Base-by-base conservation (phyloP, 2,329 filamentous ascomycete species). In the Cladobotryum mycophilum region DNA sequence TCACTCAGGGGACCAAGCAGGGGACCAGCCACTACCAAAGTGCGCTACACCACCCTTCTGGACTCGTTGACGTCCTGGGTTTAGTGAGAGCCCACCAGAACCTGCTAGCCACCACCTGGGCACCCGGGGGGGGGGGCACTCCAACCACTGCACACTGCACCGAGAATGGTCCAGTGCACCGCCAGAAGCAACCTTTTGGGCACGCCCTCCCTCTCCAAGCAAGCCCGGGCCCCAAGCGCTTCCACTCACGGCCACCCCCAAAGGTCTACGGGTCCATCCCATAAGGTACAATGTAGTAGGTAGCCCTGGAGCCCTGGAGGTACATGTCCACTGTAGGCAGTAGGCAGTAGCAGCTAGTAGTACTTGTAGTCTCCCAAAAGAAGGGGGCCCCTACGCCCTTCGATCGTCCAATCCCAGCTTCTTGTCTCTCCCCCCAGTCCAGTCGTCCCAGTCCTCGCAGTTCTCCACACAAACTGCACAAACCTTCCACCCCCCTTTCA, bases 371-470 rank as follows among this genome's bases (percentile, higher is more conserved):
- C 9, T 6, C 25, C 25, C 25, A 7, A 30, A 30, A 30, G 33
- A 43, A 50, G 42, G 42, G 40, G 40, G 40, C 49, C 38, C 42
- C 42, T 34, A 52, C 45, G 37, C 45, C 35, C 44, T 41, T 48
- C 52, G 38, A 54, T 49, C 48, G 48, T 48, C 51, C 45, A 55
- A 51, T 44, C 45, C 53, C 41, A 30, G 36, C 36, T 41, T 46
- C 35, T 41, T 20, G 20, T 17, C 35, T n/a, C n/a, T 25, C 17
- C 25, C 42, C 15, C 37, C 47, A 52, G 34, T 45, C 25, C 36
- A n/a, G n/a, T n/a, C n/a, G n/a, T n/a, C n/a, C 22, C 20, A 20
- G 20, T 5, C 35, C n/a, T n/a, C n/a, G n/a, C 47, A 45, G 18
- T 49, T 50, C 53, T 48, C 53, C 53, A 53, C 49, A 53, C 33